These are phyloP conservation scores for Camellia sinensis DNA, from an alignment of 148 eudicot genomes.

Conservation along the genomic window DNA sequence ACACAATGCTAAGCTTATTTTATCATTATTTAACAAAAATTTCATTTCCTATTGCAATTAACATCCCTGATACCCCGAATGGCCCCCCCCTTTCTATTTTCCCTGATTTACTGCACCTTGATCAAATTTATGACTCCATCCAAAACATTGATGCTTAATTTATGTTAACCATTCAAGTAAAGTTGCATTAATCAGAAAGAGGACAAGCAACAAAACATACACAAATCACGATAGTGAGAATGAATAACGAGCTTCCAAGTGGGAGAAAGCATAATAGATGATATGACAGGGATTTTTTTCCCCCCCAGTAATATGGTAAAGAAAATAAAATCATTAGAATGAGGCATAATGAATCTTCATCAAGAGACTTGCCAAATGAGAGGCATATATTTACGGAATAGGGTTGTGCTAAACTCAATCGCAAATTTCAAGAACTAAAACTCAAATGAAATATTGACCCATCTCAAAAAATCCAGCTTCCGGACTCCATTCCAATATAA, in stretches of 20 bases:
- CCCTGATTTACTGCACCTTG: background rate
- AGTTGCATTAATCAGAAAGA: too few relatives aligned
- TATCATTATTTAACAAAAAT: background rate
- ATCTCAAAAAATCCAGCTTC: background rate
- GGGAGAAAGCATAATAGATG: background rate
- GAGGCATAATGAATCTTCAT: background rate
- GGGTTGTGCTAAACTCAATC: background rate
- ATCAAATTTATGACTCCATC: background rate
- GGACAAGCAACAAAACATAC: background rate
- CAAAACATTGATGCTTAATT: background rate
- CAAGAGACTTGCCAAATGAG: background rate
- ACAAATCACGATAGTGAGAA: background rate
- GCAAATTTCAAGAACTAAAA: background rate
- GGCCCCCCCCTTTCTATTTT: background rate
- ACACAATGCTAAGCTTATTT: background rate
- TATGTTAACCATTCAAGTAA: background rate
- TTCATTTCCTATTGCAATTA: background rate
- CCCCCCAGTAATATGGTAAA: background rate
- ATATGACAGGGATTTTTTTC: background rate
- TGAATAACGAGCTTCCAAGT: background rate
- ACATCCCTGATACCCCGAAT: background rate
- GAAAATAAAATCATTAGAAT: background rate
- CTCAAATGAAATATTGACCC: background rate
- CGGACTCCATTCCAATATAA: background rate
- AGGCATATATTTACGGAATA: background rate